A percentile compares a stretch with the other conserved stretches of the same genome.
These are phyloP conservation scores for Hyphopichia khmerensis DNA, from an alignment of 1,139 yeast species.

Conservation along the genomic window DNA sequence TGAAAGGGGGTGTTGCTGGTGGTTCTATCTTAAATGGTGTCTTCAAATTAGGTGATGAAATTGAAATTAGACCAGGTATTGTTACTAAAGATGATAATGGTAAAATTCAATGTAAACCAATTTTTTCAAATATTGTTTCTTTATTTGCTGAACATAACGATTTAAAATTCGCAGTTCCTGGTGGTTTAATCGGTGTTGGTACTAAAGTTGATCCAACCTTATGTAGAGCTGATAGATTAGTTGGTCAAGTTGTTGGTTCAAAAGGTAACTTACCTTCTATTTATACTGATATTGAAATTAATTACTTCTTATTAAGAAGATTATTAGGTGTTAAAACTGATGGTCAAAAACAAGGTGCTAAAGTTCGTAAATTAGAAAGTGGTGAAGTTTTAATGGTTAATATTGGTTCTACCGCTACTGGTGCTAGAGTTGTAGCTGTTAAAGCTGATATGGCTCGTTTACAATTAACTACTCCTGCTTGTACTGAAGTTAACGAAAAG, in stretches of 20 bases:
- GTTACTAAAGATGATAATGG: slow-evolving; percentile 94
- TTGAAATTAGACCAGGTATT: slow-evolving; percentile 98
- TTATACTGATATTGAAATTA: slow-evolving; percentile 95
- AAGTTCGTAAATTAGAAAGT: slow-evolving; percentile 89
- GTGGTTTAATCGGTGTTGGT: slow-evolving; percentile 99
- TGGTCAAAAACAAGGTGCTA: slow-evolving; percentile 91
- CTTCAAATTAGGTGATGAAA: slow-evolving; percentile 94
- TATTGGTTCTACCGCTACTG: slow-evolving; percentile 98
- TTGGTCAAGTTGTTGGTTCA: slow-evolving; percentile 98
- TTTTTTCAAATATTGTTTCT: slow-evolving; percentile 89
- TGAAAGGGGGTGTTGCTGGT: slow-evolving; percentile 99
- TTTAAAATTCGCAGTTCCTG: slow-evolving; percentile 98
- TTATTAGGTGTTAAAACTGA: slow-evolving; percentile 98
- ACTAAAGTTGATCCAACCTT: slow-evolving; percentile 98
- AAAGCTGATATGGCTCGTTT: slow-evolving; percentile 99
- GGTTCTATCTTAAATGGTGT: slow-evolving; percentile 98
- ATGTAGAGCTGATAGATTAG: slow-evolving; percentile 98
- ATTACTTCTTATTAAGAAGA: slow-evolving; percentile 94
- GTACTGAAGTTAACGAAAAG: slow-evolving; percentile 97
- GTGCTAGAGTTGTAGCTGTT: slow-evolving; percentile 97
- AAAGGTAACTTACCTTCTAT: slow-evolving; percentile 94
- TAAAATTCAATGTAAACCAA: slow-evolving; percentile 93
- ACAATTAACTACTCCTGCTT: slow-evolving; percentile 95
- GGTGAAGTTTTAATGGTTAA: slow-evolving; percentile 98
- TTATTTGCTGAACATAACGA: slow-evolving; percentile 97